Percentiles rank a stretch among this genome's conserved stretches.
phyloP scores from a whole-genome alignment of 352 stramenopile species.

The Phytophthora agathidicida region DNA sequence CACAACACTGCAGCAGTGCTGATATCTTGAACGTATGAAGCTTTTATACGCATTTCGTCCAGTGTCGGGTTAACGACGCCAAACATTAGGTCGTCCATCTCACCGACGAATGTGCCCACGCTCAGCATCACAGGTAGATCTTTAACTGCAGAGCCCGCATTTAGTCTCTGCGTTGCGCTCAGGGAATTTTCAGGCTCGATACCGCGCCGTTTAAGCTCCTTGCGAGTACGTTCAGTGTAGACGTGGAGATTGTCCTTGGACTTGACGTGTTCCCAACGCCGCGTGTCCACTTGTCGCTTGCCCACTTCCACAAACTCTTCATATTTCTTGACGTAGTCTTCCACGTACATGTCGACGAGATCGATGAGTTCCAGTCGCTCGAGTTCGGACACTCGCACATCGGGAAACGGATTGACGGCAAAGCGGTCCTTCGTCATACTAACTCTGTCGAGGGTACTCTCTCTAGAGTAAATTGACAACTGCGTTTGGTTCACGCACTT shows the following conservation, averaged over 20 bases:
- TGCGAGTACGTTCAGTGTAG: slow-evolving; percentile 12
- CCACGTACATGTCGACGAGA: slow-evolving; percentile 15
- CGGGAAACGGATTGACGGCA: slow-evolving; percentile 8
- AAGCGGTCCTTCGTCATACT: slow-evolving; percentile 23
- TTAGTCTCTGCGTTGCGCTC: slow-evolving; percentile 1
- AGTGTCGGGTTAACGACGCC: slow-evolving; percentile 33
- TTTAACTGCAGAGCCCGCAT: background rate
- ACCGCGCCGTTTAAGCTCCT: slow-evolving; percentile 6
- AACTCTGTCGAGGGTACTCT: background rate
- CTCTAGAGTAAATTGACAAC: slow-evolving; percentile 18
- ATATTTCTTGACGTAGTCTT: slow-evolving; percentile 33
- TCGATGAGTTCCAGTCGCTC: slow-evolving; percentile 18
- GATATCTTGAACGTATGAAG: slow-evolving; percentile 24
- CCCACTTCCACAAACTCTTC: slow-evolving; percentile 16
- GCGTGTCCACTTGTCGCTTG: slow-evolving; percentile 24
- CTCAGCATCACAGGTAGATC: slow-evolving; percentile 25
- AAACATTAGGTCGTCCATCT: slow-evolving; percentile 42
- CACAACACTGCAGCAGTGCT: slow-evolving; percentile 22
- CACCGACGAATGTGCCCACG: slow-evolving; percentile 23
- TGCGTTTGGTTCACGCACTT: background rate
- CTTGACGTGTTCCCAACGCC: slow-evolving; percentile 25
- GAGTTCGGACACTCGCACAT: slow-evolving; percentile 11
- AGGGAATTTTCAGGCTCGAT: slow-evolving; percentile 15
- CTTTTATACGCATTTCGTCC: slow-evolving; percentile 34
- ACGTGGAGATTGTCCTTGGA: slow-evolving; percentile 22